Evolutionary conservation across 306 rosid genomes (phyloP).

Genomic region (apple (Malus domestica)): DNA sequence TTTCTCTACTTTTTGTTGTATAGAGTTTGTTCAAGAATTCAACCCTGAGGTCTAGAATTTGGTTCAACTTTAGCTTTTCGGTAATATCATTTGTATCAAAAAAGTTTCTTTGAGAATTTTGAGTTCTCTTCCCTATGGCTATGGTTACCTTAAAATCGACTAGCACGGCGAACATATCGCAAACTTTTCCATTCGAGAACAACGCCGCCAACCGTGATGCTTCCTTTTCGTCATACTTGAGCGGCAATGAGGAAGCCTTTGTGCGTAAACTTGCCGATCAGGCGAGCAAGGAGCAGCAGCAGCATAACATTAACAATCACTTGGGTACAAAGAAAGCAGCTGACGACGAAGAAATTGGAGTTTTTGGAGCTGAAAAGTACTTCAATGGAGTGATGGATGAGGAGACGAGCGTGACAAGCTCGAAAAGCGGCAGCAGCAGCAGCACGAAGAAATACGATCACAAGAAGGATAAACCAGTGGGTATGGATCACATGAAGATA

Average conservation of each 20-base stretch:
- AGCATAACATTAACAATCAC: neutral
- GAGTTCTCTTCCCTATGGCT: constrained; percentile 10
- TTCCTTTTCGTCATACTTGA: constrained; percentile 54
- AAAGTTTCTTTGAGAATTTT: neutral
- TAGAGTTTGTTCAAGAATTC: neutral
- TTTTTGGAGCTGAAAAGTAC: constrained; percentile 82
- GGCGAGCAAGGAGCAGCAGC: constrained; percentile 10
- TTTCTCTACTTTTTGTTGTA: neutral
- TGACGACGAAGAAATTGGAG: constrained; percentile 70
- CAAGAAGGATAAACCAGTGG: constrained; percentile 2
- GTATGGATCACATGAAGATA: constrained; percentile 14
- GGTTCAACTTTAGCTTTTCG: neutral
- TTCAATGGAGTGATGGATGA: constrained; percentile 61
- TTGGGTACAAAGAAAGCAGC: neutral
- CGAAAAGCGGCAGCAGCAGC: constrained; percentile 26
- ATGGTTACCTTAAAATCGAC: constrained; percentile 46
- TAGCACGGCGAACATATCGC: constrained; percentile 24
- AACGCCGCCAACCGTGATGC: constrained; percentile 24
- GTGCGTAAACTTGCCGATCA: constrained; percentile 19
- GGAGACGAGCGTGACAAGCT: constrained; percentile 6
- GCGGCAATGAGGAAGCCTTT: constrained; percentile 20
- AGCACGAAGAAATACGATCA: neutral
- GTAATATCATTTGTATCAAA: neutral
- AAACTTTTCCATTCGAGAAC: constrained; percentile 25
- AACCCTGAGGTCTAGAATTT: neutral